Base-by-base conservation (phyloP, 192 early-diverging fungal species). In the Phlyctochytrium arcticum region DNA sequence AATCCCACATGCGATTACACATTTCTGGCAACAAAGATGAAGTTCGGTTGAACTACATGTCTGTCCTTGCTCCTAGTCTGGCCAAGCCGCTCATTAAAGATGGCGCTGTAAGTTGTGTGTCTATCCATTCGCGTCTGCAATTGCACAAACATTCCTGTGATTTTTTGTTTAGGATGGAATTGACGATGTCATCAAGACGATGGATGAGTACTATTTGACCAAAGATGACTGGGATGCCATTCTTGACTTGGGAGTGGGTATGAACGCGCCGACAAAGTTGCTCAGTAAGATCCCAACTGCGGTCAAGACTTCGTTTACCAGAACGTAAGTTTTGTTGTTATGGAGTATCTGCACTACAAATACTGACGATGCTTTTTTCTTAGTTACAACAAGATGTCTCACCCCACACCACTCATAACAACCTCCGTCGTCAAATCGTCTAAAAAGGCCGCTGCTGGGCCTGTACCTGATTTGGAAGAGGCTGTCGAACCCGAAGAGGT, bases 191-290 rank as follows among this genome's bases (percentile, higher is more conserved):
- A 89, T 98, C 29, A 61, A 87, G 7, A 69, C 81, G 5, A 94
- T 99, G 93, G 94, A 99, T 64, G 82, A 85, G 12, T 99, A 99
- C 74, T 93, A 89, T 56, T 72, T 99, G 50, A 89, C 73, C 62
- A 87, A 87, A 65, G 95, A 98, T 36, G 87, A 93, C 66, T 87
- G 87, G 73, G 94, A 97, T n/a, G 69, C 85, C 0, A 81, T 99
- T 48, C 51, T 90, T 71, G 93, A 95, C 64, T 66, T 99, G 37
- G 85, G 88, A 8, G 47, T 95, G 31, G 78, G 73, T 3, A 54
- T 63, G 19, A 77, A 76, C 54, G 75, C 80, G 31, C 76, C 73
- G 33, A 76, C 83, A 55, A 67, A 54, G 9, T 58, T 85, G 53
- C 54, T 74, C 9, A 77, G 74, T 42, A 71, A 78, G 26, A 82